phyloP scores from a whole-genome alignment of 306 rosid genomes.

The Cucurbita maxima region DNA sequence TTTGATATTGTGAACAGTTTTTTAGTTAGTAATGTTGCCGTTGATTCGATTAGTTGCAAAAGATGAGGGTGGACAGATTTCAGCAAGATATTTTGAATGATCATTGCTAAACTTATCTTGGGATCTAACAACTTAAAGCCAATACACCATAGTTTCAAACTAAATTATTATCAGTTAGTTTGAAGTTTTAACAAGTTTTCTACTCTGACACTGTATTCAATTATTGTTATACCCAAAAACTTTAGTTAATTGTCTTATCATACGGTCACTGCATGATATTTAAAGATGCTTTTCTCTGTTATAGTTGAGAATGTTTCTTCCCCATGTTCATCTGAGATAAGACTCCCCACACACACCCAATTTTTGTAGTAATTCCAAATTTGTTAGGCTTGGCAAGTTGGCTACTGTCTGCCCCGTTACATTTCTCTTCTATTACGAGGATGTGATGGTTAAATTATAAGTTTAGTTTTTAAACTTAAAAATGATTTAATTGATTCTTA shows the following conservation, averaged over 20 bases:
- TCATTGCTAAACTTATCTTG: not conserved
- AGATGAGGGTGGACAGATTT: not conserved
- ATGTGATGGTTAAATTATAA: too few relatives aligned
- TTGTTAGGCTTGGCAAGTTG: not conserved
- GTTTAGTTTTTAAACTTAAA: not conserved
- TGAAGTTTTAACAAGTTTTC: not conserved
- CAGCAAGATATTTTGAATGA: not conserved
- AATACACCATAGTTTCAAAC: not conserved
- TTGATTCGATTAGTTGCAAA: not conserved
- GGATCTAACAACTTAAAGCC: not conserved
- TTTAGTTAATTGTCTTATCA: not conserved
- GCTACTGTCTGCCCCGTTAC: not conserved
- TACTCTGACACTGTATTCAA: not conserved
- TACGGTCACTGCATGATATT: not conserved
- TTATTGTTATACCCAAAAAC: not conserved
- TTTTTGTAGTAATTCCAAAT: not conserved
- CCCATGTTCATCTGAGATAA: not conserved
- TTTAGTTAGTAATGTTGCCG: not conserved
- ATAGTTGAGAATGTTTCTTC: not conserved
- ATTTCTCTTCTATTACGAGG: not conserved
- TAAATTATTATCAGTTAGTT: not conserved
- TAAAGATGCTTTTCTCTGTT: not conserved
- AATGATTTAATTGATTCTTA: too few relatives aligned
- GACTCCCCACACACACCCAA: not conserved
- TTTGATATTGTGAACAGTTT: not conserved